Conservation (phyloP, 83 land plant genomes). For the Thuja plicata region DNA sequence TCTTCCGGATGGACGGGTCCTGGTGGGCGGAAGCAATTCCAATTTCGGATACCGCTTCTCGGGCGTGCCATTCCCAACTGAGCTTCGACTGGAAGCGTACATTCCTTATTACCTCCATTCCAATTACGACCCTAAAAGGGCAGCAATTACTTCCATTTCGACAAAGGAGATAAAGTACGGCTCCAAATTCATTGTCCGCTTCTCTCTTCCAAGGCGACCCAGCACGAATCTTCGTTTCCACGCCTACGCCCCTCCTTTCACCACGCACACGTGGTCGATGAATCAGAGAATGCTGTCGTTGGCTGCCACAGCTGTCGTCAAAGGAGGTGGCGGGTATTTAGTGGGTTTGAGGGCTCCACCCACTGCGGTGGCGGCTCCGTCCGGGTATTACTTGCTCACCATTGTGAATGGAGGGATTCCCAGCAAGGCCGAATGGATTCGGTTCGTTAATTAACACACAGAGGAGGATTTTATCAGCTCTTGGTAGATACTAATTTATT, state of each 20-base stretch:
- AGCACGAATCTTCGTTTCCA: conserved; percentile 25
- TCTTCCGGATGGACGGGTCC: conserved; percentile 57
- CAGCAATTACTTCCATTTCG: conserved; percentile 20
- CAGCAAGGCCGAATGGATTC: conserved; percentile 44
- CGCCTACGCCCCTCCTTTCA: conserved; percentile 39
- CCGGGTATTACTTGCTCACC: conserved; percentile 36
- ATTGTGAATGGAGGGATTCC: conserved; percentile 49
- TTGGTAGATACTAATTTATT: no score
- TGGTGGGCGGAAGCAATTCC: conserved; percentile 69
- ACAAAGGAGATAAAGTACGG: conserved; percentile 25
- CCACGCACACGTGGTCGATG: conserved; percentile 54
- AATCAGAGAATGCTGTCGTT: conserved; percentile 36
- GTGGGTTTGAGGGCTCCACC: conserved; percentile 34
- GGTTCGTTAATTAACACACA: not conserved
- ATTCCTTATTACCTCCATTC: conserved; percentile 50
- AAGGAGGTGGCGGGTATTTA: not conserved
- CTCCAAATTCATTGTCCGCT: conserved; percentile 25
- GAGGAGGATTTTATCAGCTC: not conserved
- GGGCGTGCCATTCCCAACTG: conserved; percentile 44
- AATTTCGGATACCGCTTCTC: conserved; percentile 35
- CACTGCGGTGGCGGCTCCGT: not conserved
- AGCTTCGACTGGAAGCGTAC: conserved; percentile 56
- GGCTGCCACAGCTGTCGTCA: not conserved
- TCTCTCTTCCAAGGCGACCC: conserved; percentile 24
- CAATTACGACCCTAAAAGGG: conserved; percentile 22